Evolutionary conservation across 1,284 basidiomycete genomes (phyloP).

Genomic region (Cryptococcus hybrid): DNA sequence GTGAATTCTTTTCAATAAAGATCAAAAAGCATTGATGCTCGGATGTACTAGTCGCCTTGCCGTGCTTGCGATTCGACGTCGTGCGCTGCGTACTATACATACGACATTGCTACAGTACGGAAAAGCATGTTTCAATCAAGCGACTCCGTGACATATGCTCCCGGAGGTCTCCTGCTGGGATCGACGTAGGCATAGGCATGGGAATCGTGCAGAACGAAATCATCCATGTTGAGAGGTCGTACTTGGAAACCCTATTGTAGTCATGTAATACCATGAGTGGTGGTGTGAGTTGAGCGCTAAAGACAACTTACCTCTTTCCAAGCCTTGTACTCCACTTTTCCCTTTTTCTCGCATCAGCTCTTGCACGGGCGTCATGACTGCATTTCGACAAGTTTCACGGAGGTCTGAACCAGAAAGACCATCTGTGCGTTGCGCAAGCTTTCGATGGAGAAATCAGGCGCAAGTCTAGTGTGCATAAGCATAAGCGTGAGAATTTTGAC

Average conservation of each 20-base stretch:
- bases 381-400: conserved; percentile 90
- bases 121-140: neutral
- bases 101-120: too few species aligned
- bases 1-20: too few species aligned
- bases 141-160: conserved; percentile 17
- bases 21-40: too few species aligned
- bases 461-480: conserved; percentile 72
- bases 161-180: conserved; percentile 26
- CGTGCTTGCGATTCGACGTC: too few species aligned
- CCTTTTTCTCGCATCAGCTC: conserved; percentile 73
- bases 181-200: conserved; percentile 48
- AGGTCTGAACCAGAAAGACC: conserved; percentile 89
- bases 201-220: conserved; percentile 66
- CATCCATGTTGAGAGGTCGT: conserved; percentile 64
- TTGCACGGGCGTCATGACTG: conserved; percentile 85
- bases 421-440: conserved; percentile 69
- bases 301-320: conserved; percentile 39
- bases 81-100: too few species aligned
- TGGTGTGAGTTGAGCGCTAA: neutral
- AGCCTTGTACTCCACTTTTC: conserved; percentile 44
- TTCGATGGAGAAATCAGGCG: conserved; percentile 40
- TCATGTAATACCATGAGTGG: neutral
- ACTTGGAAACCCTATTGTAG: conserved; percentile 66
- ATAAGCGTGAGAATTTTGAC: conserved; percentile 86
- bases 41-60: too few species aligned